Evolutionary conservation across 2,329 filamentous ascomycete species (phyloP).

Genomic region (Fusarium sp.): DNA sequence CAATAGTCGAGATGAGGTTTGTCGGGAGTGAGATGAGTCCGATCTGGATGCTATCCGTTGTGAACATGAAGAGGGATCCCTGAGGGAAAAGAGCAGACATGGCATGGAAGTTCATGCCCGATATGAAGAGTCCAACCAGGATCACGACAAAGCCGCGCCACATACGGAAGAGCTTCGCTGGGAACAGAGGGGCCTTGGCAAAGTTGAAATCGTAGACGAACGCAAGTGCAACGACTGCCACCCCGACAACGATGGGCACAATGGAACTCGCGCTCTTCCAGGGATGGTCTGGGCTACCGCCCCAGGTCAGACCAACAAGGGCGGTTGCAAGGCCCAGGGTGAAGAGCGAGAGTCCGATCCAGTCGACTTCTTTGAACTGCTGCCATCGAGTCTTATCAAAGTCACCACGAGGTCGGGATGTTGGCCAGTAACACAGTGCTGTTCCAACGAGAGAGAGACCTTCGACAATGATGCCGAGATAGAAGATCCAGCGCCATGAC

Average conservation of each 20-base stretch:
- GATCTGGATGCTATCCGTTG: slow-evolving; percentile 18
- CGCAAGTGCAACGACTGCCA: background rate
- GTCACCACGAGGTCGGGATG: slow-evolving; percentile 9
- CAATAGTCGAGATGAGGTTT: background rate
- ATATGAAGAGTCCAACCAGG: slow-evolving; percentile 13
- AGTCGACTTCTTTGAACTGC: slow-evolving; percentile 22
- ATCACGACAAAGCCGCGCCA: slow-evolving; percentile 10
- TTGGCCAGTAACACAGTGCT: slow-evolving; percentile 23
- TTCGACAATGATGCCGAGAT: slow-evolving; percentile 19
- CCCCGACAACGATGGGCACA: background rate
- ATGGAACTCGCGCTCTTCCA: slow-evolving; percentile 19
- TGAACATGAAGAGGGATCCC: slow-evolving; percentile 29
- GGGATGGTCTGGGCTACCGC: slow-evolving; percentile 1
- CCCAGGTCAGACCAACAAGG: slow-evolving; percentile 19
- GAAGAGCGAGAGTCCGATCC: slow-evolving; percentile 6
- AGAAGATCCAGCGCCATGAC: slow-evolving; percentile 22
- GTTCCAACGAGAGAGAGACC: slow-evolving; percentile 12
- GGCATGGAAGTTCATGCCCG: slow-evolving; percentile 27
- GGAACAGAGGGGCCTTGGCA: slow-evolving; percentile 17
- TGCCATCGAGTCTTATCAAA: slow-evolving; percentile 23
- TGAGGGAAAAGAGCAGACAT: slow-evolving; percentile 19
- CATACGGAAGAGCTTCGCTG: background rate
- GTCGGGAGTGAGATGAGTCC: slow-evolving; percentile 11
- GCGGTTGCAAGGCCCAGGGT: slow-evolving; percentile 4
- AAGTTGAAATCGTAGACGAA: slow-evolving; percentile 12